A percentile compares a stretch with the other conserved stretches of the same genome.
phyloP scores from a whole-genome alignment of 2,329 filamentous ascomycete species.

The Chrysosporium keratinophilum region DNA sequence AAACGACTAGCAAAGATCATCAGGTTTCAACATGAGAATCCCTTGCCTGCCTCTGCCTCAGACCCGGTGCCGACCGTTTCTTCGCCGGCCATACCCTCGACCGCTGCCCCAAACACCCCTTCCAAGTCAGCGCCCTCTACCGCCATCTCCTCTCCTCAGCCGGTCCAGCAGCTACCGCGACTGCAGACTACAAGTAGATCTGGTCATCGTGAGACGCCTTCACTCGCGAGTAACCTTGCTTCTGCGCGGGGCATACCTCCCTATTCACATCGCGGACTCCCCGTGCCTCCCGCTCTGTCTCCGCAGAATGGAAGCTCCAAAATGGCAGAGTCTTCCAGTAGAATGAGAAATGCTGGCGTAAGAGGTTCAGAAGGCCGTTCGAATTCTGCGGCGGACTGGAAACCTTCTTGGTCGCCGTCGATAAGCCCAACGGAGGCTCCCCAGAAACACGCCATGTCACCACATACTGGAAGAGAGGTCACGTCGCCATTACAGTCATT shows the following conservation, averaged over 20 bases:
- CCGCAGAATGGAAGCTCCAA: conserved; percentile 63
- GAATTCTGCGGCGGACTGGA: conserved; percentile 14
- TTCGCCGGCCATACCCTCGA: conserved; percentile 3
- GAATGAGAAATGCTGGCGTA: conserved; percentile 24
- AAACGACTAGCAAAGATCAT: conserved; percentile 71
- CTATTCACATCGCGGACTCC: conserved; percentile 48
- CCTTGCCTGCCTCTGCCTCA: conserved; percentile 20
- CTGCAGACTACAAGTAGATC: conserved; percentile 34
- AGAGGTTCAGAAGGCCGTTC: conserved; percentile 18
- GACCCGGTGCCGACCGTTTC: neutral
- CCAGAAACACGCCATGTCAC: conserved; percentile 23
- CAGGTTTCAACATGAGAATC: conserved; percentile 53
- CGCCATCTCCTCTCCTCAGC: conserved; percentile 24
- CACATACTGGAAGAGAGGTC: conserved; percentile 23
- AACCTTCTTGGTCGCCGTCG: conserved; percentile 29
- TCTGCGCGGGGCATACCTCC: conserved; percentile 68
- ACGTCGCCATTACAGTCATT: conserved; percentile 18
- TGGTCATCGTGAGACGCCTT: conserved; percentile 58
- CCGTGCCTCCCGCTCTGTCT: conserved; percentile 61
- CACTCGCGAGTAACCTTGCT: conserved; percentile 79
- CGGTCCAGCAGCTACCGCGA: conserved; percentile 30
- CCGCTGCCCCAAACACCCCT: conserved; percentile 15
- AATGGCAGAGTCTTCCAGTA: conserved; percentile 48
- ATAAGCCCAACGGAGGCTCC: conserved; percentile 28
- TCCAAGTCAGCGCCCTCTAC: conserved; percentile 16